Evolutionary conservation across 1,284 basidiomycete species (phyloP), one percentile per base, ranked within the genome.

Genomic region (Neonothopanus nambi): DNA sequence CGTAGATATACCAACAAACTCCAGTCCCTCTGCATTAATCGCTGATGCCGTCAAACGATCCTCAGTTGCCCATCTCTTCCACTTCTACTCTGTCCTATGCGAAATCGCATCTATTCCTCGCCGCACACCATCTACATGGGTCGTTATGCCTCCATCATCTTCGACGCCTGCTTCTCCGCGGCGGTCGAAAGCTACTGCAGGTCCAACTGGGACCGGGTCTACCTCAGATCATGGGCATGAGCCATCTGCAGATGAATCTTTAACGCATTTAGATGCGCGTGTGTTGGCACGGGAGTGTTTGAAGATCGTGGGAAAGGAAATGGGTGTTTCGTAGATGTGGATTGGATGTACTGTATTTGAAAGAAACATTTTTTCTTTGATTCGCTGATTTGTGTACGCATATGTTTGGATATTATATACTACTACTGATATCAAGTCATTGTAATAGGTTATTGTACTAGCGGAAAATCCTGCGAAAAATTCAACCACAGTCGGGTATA

Each of bases 51-150:
- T 87, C 12, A 82, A 82, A 58, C 81, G 87, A 0, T 94, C 92
- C 1, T 68, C 82, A 0, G 77, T 84, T 20, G 91, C 88, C 0
- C 93, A 94, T 64, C 72, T 97, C 9, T 94, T 95, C 77, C 84
- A 89, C 62, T 85, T 95, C 58, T 95, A 95, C 63, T 75, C 82
- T 0, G 71, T 89, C 1, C 68, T 97, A 5, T 87, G 88, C 60
- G 86, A 93, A 60, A 85, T 96, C 44, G 85, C 82, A 1, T 83
- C 89, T 6, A 79, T 86, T 53, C 81, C 84, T 0, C 74, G 82
- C 24, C 80, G 79, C 59, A 76, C 82, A 9, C 88, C 90, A 0
- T 75, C 77, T n/a, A 77, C 82, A n/a, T 89, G 87, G 87, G 69
- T 87, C 41, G 59, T 57, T 17, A 48, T 33, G 20, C 46, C 46